Evolutionary conservation across 1,284 basidiomycete genomes (phyloP).

Genomic region (Pyrrhoderma lamaoense): DNA sequence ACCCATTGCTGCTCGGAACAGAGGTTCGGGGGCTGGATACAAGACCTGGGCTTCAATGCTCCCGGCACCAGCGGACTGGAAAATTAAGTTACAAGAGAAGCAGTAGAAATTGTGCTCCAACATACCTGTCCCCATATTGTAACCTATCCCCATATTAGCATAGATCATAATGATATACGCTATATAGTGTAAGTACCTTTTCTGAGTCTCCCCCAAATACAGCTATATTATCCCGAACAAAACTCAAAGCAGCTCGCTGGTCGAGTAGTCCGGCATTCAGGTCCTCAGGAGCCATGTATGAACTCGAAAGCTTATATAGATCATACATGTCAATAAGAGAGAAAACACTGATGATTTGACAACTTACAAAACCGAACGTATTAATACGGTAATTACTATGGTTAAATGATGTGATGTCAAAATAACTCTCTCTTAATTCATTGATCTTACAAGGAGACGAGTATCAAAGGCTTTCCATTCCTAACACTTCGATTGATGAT

Average conservation of each 20-base stretch:
- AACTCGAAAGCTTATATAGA: slow-evolving; percentile 40
- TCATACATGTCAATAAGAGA: not conserved
- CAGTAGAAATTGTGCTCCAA: no score
- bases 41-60: slow-evolving; percentile 44
- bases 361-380: slow-evolving; percentile 52
- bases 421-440: slow-evolving; percentile 1
- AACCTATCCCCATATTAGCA: slow-evolving; percentile 31
- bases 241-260: slow-evolving; percentile 48
- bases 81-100: not conserved
- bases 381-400: slow-evolving; percentile 50
- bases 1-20: slow-evolving; percentile 48
- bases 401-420: not conserved
- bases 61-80: slow-evolving; percentile 51
- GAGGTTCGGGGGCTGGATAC: slow-evolving; percentile 31
- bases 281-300: slow-evolving; percentile 39
- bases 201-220: slow-evolving; percentile 57
- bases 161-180: not conserved
- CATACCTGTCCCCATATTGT: slow-evolving; percentile 54
- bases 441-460: slow-evolving; percentile 42
- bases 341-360: not conserved
- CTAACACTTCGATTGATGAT: slow-evolving; percentile 42
- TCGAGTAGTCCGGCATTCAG: slow-evolving; percentile 51
- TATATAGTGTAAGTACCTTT: slow-evolving; percentile 33
- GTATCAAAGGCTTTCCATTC: slow-evolving; percentile 44
- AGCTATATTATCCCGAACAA: slow-evolving; percentile 53